These are phyloP conservation scores for Malbranchea zuffiana DNA, from an alignment of 2,329 filamentous ascomycete genomes.

Conservation along the genomic window DNA sequence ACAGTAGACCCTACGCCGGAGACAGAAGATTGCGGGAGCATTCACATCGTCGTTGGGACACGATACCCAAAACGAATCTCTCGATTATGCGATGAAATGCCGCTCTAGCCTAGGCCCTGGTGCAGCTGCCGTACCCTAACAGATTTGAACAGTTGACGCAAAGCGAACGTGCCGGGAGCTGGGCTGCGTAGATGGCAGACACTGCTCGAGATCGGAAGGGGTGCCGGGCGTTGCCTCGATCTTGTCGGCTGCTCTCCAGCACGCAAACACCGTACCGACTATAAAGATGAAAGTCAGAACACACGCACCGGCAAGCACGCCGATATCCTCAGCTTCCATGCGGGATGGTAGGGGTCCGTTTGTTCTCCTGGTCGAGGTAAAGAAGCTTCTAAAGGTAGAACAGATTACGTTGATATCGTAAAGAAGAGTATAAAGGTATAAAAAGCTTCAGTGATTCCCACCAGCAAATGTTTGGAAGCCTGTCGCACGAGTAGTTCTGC, in stretches of 20 bases:
- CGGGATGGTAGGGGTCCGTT: too few relatives aligned
- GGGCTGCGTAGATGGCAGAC: not conserved
- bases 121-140: not conserved
- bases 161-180: conserved; percentile 10
- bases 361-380: too few relatives aligned
- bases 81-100: not conserved
- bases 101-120: not conserved
- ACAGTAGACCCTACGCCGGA: not conserved
- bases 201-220: not conserved
- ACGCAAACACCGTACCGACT: not conserved
- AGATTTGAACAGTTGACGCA: conserved; percentile 7
- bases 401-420: too few relatives aligned
- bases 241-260: conserved; percentile 5
- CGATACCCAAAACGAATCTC: not conserved
- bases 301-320: conserved; percentile 1
- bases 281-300: not conserved
- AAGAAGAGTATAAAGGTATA: too few relatives aligned
- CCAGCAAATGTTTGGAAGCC: too few relatives aligned
- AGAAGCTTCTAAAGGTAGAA: too few relatives aligned
- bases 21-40: not conserved
- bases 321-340: conserved; percentile 5
- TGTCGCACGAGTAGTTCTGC: too few relatives aligned
- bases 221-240: not conserved
- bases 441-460: too few relatives aligned
- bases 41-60: too few relatives aligned